A percentile compares a stretch with the other conserved stretches of the same genome.
Conservation (phyloP, 352 stramenopile genomes). For the Pythium dissotocum region DNA sequence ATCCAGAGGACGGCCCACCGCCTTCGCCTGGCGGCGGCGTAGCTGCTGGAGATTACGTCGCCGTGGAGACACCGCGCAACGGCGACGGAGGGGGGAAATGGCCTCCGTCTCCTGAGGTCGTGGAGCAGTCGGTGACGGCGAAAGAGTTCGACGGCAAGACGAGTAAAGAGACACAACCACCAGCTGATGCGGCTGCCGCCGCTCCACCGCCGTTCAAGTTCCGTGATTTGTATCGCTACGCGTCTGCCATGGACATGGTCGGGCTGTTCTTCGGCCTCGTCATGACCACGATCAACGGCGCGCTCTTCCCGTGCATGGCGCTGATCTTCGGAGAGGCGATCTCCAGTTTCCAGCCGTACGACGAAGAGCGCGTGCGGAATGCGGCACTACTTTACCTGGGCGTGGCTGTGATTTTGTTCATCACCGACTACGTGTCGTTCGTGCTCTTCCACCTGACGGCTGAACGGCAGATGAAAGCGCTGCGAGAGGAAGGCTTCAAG, state of each 20-base stretch:
- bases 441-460: constrained; percentile 32
- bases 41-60: constrained; percentile 2
- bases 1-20: constrained; percentile 15
- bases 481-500: constrained; percentile 19
- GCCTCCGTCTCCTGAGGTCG: constrained; percentile 16
- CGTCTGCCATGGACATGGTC: constrained; percentile 24
- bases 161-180: background rate
- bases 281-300: constrained; percentile 35
- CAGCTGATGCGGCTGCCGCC: background rate
- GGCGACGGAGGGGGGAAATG: background rate
- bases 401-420: constrained; percentile 28
- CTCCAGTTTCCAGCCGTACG: constrained; percentile 31
- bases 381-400: constrained; percentile 22
- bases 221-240: constrained; percentile 32
- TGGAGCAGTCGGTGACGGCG: constrained; percentile 3
- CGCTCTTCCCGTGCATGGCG: constrained; percentile 42
- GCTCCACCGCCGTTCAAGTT: constrained; percentile 24
- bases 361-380: constrained; percentile 22
- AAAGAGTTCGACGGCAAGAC: constrained; percentile 6
- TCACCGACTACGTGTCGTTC: constrained; percentile 36
- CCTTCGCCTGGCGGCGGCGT: background rate
- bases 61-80: constrained; percentile 19
- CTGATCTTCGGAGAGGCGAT: constrained; percentile 42
- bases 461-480: constrained; percentile 30
- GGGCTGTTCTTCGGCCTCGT: constrained; percentile 29